Base-by-base conservation (phyloP, 306 rosid species). In the Pyrus communis region DNA sequence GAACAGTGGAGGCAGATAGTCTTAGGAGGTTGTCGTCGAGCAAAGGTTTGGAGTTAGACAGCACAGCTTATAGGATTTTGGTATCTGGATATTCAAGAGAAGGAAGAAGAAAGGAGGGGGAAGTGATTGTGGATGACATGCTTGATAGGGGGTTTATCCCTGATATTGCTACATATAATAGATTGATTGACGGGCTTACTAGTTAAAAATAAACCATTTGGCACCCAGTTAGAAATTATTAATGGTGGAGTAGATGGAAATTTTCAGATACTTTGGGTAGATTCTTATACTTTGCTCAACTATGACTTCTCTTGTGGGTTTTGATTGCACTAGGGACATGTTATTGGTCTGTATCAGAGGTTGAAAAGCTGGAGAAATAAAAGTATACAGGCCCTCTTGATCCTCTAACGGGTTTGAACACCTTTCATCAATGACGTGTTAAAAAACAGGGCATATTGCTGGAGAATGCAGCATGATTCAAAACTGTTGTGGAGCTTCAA, bases 71-170 rank as follows among this genome's bases (percentile, higher is more conserved):
- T 76, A 54, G 76, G 66, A 78, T 87, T 80, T 80, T 93, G 87
- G 91, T 86, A 35, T 70, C 52, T 51, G 97, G 97, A 46, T 91
- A 79, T 69, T 78, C 83, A 7, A 77, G 75, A 74, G 96, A 91
- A 78, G 84, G 92, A 7, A 82, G 75, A 25, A 80, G 42, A 75
- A 79, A 75, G 70, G 85, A 88, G 72, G 93, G 89, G 46, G 82
- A 88, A 79, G 63, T 75, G 21, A 70, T 91, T 81, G 89, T 89
- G 51, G 87, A 89, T 85, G 97, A 91, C 83, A 93, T 91, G 97
- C 80, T 93, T 85, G 98, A 91, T 63, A 82, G 40, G 85, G 98
- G 88, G 43, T 86, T 85, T 68, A 75, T 91, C 79, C 92, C 92
- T 33, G 88, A 91, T 84, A 89, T 91, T 78, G 85, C 87, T 64